phyloP scores from a whole-genome alignment of 768 basidiomycete genomes.

The Suillus decipiens region DNA sequence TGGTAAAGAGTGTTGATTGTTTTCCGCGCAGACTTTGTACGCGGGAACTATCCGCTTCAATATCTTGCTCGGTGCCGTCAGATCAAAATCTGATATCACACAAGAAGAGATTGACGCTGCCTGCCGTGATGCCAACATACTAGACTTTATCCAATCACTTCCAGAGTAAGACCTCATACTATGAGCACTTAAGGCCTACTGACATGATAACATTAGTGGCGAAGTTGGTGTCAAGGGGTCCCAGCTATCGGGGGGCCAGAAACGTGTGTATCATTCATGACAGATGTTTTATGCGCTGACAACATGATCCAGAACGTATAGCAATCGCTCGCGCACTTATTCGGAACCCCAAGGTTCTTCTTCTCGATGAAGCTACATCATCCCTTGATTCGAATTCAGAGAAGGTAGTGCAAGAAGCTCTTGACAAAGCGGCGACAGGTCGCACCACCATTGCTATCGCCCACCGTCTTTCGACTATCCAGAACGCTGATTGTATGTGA shows the following conservation, averaged over 20 bases:
- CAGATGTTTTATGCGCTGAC: not conserved
- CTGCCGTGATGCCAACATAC: constrained; percentile 85
- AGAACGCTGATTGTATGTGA: constrained; percentile 87
- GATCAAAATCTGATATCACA: constrained; percentile 75
- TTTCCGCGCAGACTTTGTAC: constrained; percentile 61
- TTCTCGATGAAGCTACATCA: constrained; percentile 89
- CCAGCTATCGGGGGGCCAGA: constrained; percentile 87
- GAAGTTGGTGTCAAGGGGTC: constrained; percentile 90
- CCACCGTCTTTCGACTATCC: constrained; percentile 90
- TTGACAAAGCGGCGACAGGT: constrained; percentile 90
- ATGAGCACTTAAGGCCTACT: constrained; percentile 9
- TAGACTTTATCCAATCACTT: constrained; percentile 84
- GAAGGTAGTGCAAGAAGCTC: constrained; percentile 91
- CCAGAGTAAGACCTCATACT: constrained; percentile 58
- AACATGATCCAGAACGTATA: constrained; percentile 47
- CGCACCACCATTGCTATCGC: constrained; percentile 95
- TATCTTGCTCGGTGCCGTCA: constrained; percentile 81
- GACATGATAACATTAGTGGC: constrained; percentile 46
- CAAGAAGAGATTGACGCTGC: constrained; percentile 85
- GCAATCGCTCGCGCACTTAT: constrained; percentile 91
- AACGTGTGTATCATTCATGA: constrained; percentile 48
- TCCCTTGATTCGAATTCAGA: constrained; percentile 91
- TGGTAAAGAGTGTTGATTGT: not conserved
- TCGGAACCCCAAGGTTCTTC: constrained; percentile 84
- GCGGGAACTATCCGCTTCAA: constrained; percentile 90